These are phyloP conservation scores for Pleoardoris graminearum DNA, from an alignment of 2,329 filamentous ascomycete genomes.

Conservation along the genomic window DNA sequence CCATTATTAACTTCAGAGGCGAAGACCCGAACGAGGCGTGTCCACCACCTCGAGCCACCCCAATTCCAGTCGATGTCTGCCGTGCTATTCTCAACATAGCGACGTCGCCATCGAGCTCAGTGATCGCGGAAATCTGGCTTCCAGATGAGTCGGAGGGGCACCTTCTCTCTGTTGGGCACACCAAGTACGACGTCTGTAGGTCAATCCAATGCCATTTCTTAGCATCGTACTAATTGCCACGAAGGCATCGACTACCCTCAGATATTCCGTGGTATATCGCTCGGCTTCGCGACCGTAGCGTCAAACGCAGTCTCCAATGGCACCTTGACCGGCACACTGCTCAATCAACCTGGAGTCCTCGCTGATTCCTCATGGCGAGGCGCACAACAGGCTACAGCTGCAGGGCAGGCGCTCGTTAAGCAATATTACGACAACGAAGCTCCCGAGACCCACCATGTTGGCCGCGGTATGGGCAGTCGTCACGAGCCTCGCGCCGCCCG, in stretches of 20 bases:
- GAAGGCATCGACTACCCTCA: background rate
- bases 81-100: background rate
- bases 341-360: constrained; percentile 47
- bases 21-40: constrained; percentile 8
- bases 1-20: constrained; percentile 3
- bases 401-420: background rate
- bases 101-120: background rate
- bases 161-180: background rate
- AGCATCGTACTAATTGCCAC: background rate
- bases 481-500: no score
- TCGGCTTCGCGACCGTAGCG: constrained; percentile 41
- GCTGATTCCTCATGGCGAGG: constrained; percentile 46
- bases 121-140: background rate
- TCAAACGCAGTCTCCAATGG: constrained; percentile 45
- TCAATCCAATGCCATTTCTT: background rate
- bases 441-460: background rate
- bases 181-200: background rate
- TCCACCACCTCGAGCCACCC: background rate
- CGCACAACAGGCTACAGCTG: background rate
- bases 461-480: no score
- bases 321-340: constrained; percentile 47
- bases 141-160: background rate
- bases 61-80: background rate
- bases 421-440: background rate
- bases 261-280: background rate